Percentiles rank a stretch among this genome's conserved stretches.
Evolutionary conservation across 805 yeast genomes (phyloP).

Genomic region (Candida namnaoensis): DNA sequence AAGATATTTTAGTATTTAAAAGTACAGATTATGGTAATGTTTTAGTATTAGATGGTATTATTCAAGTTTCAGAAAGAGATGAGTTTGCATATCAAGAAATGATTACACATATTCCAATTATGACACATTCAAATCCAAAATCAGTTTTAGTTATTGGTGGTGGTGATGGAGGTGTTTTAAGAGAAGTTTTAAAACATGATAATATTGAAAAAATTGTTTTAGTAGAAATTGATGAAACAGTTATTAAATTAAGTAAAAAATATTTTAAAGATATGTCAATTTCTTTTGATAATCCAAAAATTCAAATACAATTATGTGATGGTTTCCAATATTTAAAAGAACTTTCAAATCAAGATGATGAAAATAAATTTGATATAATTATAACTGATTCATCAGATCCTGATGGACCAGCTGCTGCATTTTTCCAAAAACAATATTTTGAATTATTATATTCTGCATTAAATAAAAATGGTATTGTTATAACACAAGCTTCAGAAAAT

Average conservation of each 20-base stretch:
- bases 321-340: slow-evolving; percentile 94
- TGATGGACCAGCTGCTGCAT: slow-evolving; percentile 94
- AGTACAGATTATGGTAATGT: slow-evolving; percentile 94
- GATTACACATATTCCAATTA: slow-evolving; percentile 90
- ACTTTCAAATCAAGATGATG: slow-evolving; percentile 41
- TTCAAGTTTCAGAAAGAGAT: slow-evolving; percentile 95
- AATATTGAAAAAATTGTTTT: slow-evolving; percentile 81
- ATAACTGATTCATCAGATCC: slow-evolving; percentile 98
- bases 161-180: slow-evolving; percentile 97
- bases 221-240: slow-evolving; percentile 94
- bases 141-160: slow-evolving; percentile 94
- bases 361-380: slow-evolving; percentile 66
- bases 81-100: slow-evolving; percentile 97
- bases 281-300: slow-evolving; percentile 83
- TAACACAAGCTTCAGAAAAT: slow-evolving; percentile 84
- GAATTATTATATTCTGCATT: slow-evolving; percentile 78
- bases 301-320: slow-evolving; percentile 85
- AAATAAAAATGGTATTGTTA: slow-evolving; percentile 85
- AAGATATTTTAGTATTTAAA: slow-evolving; percentile 89
- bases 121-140: slow-evolving; percentile 92
- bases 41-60: slow-evolving; percentile 87
- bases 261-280: slow-evolving; percentile 84
- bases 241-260: slow-evolving; percentile 76
- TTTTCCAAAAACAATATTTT: slow-evolving; percentile 91
- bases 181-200: slow-evolving; percentile 89